Conservation (phyloP, 441 rosid species). For the Croton laevigatus region DNA sequence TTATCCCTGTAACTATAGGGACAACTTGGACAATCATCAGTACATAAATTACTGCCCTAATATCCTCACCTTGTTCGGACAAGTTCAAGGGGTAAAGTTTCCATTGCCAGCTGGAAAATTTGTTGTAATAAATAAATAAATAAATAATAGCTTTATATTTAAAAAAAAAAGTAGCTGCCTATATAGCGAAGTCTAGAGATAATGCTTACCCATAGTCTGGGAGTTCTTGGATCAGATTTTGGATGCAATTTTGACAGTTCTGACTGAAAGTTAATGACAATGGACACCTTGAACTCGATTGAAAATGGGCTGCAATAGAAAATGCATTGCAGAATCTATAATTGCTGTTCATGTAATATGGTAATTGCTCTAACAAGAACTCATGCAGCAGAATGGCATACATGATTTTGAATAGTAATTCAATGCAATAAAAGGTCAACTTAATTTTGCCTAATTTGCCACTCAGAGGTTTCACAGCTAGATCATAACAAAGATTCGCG, state of each 20-base stretch:
- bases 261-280: slow-evolving; percentile 67
- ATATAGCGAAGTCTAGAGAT: slow-evolving; percentile 2
- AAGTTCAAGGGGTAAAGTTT: slow-evolving; percentile 79
- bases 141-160: slow-evolving; percentile 18
- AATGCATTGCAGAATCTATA: slow-evolving; percentile 6
- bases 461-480: background rate
- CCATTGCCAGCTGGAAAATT: slow-evolving; percentile 65
- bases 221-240: slow-evolving; percentile 78
- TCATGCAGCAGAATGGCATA: too few relatives aligned
- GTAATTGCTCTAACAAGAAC: background rate
- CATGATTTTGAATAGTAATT: background rate
- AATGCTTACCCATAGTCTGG: slow-evolving; percentile 79
- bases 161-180: slow-evolving; percentile 1
- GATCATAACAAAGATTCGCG: background rate
- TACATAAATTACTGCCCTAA: background rate
- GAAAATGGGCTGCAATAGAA: slow-evolving; percentile 68
- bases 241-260: slow-evolving; percentile 58
- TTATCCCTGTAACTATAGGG: background rate
- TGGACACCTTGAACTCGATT: slow-evolving; percentile 70
- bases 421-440: background rate
- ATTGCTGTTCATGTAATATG: background rate
- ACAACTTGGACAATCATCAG: background rate
- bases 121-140: background rate
- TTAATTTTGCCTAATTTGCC: background rate
- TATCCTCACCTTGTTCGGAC: slow-evolving; percentile 50